These are phyloP conservation scores for Tetradesmus obliquus DNA, from an alignment of 139 green algal species.

Conservation along the genomic window DNA sequence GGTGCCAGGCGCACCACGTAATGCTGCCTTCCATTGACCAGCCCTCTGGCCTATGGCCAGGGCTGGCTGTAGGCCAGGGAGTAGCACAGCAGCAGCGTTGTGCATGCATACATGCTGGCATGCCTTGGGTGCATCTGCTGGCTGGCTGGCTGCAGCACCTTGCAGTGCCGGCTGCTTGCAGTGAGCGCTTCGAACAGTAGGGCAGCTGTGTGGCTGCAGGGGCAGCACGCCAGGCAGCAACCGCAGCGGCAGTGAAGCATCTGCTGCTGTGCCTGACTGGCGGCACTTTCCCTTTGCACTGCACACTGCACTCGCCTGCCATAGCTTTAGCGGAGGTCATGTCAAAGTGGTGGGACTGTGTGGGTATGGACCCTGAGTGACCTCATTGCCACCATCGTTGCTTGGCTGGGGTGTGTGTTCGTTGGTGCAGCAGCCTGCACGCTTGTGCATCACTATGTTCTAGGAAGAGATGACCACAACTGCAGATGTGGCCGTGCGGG, in stretches of 20 bases:
- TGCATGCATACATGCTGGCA: not conserved
- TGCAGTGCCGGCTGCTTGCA: not conserved
- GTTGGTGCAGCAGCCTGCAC: not conserved
- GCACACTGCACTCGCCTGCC: not conserved
- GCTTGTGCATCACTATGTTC: not conserved
- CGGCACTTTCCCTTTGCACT: not conserved
- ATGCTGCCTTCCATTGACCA: too few species aligned
- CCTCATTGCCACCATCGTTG: not conserved
- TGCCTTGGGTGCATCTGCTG: not conserved
- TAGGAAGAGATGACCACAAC: not conserved
- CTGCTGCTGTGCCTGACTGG: not conserved
- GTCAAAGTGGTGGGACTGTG: not conserved
- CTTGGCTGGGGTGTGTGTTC: not conserved
- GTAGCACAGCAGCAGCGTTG: not conserved
- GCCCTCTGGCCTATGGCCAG: too few species aligned
- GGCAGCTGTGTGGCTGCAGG: not conserved
- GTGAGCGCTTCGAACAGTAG: not conserved
- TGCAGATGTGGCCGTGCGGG: too few species aligned
- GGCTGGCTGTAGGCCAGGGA: not conserved
- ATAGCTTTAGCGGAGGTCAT: not conserved
- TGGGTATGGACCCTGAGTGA: not conserved
- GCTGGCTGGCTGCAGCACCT: not conserved
- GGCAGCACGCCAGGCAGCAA: not conserved
- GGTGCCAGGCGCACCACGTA: not conserved
- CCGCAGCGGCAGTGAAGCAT: not conserved